phyloP scores from a whole-genome alignment of 768 basidiomycete species.

The Pleurotus cornucopiae region DNA sequence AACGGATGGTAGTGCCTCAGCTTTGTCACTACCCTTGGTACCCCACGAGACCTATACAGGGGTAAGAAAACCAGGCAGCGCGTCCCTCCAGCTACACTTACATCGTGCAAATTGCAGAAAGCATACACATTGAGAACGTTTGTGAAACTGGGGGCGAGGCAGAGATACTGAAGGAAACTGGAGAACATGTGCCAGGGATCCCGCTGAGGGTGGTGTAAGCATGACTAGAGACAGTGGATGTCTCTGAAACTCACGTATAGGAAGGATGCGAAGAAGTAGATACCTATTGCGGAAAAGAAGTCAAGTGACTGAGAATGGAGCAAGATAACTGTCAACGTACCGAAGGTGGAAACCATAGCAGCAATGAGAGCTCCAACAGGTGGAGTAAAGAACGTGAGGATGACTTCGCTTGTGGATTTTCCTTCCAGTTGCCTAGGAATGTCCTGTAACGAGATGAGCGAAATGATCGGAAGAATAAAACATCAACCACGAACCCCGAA shows the following conservation, averaged over 20 bases:
- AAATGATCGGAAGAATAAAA: not conserved
- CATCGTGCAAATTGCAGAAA: conserved; percentile 95
- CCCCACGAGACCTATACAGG: conserved; percentile 77
- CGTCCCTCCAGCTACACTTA: conserved; percentile 24
- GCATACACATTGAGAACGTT: conserved; percentile 96
- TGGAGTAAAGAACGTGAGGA: conserved; percentile 63
- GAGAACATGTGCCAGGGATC: conserved; percentile 99
- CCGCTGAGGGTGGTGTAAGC: conserved; percentile 40
- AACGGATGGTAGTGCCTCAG: conserved; percentile 76
- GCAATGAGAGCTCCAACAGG: conserved; percentile 81
- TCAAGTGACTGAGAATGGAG: conserved; percentile 10
- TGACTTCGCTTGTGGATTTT: conserved; percentile 44
- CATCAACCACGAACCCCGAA: conserved; percentile 52
- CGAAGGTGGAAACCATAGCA: conserved; percentile 86
- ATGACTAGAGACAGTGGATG: not conserved
- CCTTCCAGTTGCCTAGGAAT: conserved; percentile 49
- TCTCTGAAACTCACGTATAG: conserved; percentile 61
- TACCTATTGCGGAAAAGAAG: conserved; percentile 35
- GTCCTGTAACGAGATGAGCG: conserved; percentile 26
- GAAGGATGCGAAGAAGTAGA: conserved; percentile 81
- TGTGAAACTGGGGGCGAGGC: conserved; percentile 88
- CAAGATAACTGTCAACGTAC: conserved; percentile 27
- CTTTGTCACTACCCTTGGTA: conserved; percentile 94
- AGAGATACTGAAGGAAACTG: conserved; percentile 88
- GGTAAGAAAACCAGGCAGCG: not conserved